Conservation (phyloP, 441 rosid species). For the Iberis amara region DNA sequence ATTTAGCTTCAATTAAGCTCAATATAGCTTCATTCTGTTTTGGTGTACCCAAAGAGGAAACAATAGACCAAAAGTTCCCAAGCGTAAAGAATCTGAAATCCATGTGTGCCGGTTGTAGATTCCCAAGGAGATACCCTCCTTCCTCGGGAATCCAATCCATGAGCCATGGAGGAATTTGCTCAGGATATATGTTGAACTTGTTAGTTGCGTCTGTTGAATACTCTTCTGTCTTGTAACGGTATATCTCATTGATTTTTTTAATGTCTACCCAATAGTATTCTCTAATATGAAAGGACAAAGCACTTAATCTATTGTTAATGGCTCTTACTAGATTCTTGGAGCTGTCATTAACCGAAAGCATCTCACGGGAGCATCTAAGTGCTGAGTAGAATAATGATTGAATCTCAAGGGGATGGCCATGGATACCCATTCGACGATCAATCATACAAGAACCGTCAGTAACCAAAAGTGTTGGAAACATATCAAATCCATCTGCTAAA, state of each 20-base stretch:
- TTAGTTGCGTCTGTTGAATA: slow-evolving; percentile 87
- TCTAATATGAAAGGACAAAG: slow-evolving; percentile 82
- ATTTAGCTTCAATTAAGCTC: slow-evolving; percentile 79
- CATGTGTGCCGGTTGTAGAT: slow-evolving; percentile 93
- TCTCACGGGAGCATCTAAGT: slow-evolving; percentile 71
- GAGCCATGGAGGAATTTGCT: slow-evolving; percentile 89
- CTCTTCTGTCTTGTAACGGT: slow-evolving; percentile 90
- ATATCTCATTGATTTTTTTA: slow-evolving; percentile 75
- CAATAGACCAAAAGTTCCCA: slow-evolving; percentile 81
- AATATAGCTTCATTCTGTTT: slow-evolving; percentile 80
- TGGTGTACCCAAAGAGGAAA: slow-evolving; percentile 59
- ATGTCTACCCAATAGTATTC: slow-evolving; percentile 91
- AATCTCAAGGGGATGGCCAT: slow-evolving; percentile 91
- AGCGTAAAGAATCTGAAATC: slow-evolving; percentile 87
- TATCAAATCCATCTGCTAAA: slow-evolving; percentile 89
- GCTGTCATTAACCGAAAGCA: slow-evolving; percentile 83
- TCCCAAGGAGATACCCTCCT: slow-evolving; percentile 88
- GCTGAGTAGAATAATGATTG: slow-evolving; percentile 92
- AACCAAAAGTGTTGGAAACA: slow-evolving; percentile 88
- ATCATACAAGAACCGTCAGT: slow-evolving; percentile 97
- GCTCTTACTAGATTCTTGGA: slow-evolving; percentile 83
- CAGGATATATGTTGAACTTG: slow-evolving; percentile 91
- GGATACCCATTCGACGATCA: slow-evolving; percentile 94
- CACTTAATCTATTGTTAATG: slow-evolving; percentile 80
- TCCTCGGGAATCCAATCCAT: slow-evolving; percentile 87